Base-by-base conservation (phyloP, 164 flowering plant species). In the Magnolia changhungtana region DNA sequence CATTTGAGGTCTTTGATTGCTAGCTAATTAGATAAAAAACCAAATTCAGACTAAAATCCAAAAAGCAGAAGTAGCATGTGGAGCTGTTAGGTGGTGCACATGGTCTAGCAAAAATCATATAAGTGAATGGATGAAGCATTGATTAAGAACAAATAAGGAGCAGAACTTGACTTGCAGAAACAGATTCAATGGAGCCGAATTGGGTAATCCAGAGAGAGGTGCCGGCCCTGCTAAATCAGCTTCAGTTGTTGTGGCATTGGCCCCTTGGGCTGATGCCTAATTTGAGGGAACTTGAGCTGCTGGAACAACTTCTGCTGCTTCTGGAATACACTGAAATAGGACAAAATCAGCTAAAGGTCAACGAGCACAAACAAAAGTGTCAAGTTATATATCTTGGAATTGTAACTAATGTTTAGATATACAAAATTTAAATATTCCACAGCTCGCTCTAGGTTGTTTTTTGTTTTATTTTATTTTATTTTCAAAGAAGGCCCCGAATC, bases 391-490 rank as follows among this genome's bases (percentile, higher is more conserved):
- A 19, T 8, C 24, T 49, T 20, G 50, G 21, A 76, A 55, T 20
- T 2, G 67, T 63, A 24, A 52, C 21, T 3, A 68, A 55, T 21
- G 2, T 51, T 64, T 50, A 16, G 71, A 72, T 91, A 74, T 94
- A 94, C 99, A 71, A 95, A 90, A 87, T 92, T 94, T 69, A 96
- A 83, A 78, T 96, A 96, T 75, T 96, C 99, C 63, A 96, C 94
- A 77, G 98, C 99, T 72, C 98, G 90, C 82, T 94, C 99, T 27
- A 97, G 99, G n/a, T n/a, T n/a, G n/a, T n/a, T n/a, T n/a, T n/a
- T n/a, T n/a, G n/a, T n/a, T n/a, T n/a, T n/a, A n/a, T n/a, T n/a
- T n/a, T n/a, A n/a, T n/a, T n/a, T n/a, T n/a, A n/a, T n/a, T n/a
- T n/a, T n/a, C n/a, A n/a, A n/a, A n/a, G n/a, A n/a, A n/a, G n/a